Evolutionary conservation across 2,329 filamentous ascomycete genomes (phyloP).

Genomic region (Ophiognomonia clavigignenti-juglandacearum): DNA sequence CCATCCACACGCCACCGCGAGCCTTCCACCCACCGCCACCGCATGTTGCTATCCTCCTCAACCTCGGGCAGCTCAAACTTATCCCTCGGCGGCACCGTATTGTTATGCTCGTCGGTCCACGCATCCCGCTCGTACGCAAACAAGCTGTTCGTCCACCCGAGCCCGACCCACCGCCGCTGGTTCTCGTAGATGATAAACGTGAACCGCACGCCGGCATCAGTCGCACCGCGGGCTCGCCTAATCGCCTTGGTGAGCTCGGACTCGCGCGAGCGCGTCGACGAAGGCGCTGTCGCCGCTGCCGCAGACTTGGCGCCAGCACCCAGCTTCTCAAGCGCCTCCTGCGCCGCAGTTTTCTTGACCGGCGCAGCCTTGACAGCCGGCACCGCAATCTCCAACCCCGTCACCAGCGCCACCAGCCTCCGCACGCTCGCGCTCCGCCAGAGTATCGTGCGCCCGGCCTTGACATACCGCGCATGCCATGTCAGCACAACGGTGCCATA

Average conservation of each 20-base stretch:
- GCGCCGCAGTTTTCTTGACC: conserved; percentile 21
- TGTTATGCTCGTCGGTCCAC: conserved; percentile 96
- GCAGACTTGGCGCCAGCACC: conserved; percentile 24
- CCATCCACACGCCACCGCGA: conserved; percentile 87
- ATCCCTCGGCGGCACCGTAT: conserved; percentile 70
- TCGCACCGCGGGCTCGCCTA: conserved; percentile 35
- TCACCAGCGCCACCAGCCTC: conserved; percentile 64
- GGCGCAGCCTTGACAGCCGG: conserved; percentile 16
- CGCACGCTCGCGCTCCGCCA: conserved; percentile 83
- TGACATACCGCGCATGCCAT: conserved; percentile 85
- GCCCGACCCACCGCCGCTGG: conserved; percentile 87
- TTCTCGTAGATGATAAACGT: conserved; percentile 98
- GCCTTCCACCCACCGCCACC: conserved; percentile 74
- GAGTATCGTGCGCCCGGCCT: conserved; percentile 79
- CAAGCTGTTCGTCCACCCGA: conserved; percentile 90
- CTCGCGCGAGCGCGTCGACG: conserved; percentile 26
- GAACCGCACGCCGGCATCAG: conserved; percentile 80
- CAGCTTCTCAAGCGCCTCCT: conserved; percentile 19
- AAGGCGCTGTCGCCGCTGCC: conserved; percentile 35
- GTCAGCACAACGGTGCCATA: conserved; percentile 83
- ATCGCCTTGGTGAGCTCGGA: conserved; percentile 44
- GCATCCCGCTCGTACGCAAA: conserved; percentile 85
- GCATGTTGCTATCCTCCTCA: conserved; percentile 52
- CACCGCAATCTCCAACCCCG: conserved; percentile 66
- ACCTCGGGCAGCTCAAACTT: conserved; percentile 59